Percentiles rank a stretch among this genome's conserved stretches.
These are phyloP conservation scores for Podaxis sp. DNA, from an alignment of 768 basidiomycete genomes.

Conservation along the genomic window DNA sequence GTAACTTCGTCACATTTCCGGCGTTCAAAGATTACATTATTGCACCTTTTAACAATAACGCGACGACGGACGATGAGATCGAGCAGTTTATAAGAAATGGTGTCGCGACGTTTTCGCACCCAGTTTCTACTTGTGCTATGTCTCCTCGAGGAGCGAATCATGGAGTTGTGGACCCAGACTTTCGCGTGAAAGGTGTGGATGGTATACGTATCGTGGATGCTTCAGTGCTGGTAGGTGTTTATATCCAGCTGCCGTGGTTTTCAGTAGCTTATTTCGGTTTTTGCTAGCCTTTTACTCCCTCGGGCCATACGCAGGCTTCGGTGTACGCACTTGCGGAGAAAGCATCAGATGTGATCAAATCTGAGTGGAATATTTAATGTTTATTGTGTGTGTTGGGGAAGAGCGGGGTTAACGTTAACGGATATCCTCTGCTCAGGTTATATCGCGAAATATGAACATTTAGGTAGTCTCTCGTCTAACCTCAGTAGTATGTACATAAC, in stretches of 20 bases:
- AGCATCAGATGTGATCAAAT: conserved; percentile 26
- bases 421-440: too few species aligned
- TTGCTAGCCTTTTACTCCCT: conserved; percentile 20
- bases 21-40: conserved; percentile 24
- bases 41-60: conserved; percentile 13
- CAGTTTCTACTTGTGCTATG: conserved; percentile 26
- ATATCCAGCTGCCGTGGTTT: neutral
- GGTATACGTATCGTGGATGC: conserved; percentile 33
- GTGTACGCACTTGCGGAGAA: conserved; percentile 27
- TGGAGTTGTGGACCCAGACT: conserved; percentile 30
- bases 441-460: too few species aligned
- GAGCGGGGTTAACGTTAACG: neutral
- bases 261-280: neutral
- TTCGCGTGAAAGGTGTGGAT: conserved; percentile 25
- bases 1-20: conserved; percentile 17
- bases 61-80: conserved; percentile 20
- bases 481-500: too few species aligned
- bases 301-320: conserved; percentile 24
- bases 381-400: neutral
- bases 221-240: conserved; percentile 23
- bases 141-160: conserved; percentile 16
- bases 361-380: conserved; percentile 8
- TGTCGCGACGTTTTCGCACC: conserved; percentile 20
- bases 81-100: conserved; percentile 17
- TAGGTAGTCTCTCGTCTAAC: too few species aligned